Base-by-base conservation (phyloP, 2,329 filamentous ascomycete species). In the Graphilbum fragrans region DNA sequence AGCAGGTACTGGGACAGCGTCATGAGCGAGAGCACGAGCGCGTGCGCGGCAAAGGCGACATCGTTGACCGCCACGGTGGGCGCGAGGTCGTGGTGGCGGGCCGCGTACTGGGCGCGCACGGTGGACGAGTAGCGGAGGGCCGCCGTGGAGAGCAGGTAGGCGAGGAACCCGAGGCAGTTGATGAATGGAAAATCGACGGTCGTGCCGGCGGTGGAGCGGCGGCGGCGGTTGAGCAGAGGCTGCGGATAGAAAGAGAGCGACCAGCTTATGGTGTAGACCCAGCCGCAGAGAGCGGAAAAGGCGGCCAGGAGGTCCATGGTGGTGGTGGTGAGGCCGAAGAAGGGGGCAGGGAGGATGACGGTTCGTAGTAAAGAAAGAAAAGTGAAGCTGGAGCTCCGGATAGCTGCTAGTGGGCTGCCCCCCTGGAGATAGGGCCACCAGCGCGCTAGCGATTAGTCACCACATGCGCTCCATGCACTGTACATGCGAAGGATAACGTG, bases 191-290 rank as follows among this genome's bases (percentile, higher is more conserved):
- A 95, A 59, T 95, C 88, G 49, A 94, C 80, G 1, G 86, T 85
- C 5, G 90, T 80, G 33, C 92, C 92, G 18, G 76, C 72, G 5
- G 88, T 95, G 9, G 85, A 83, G 43, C 76, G 75, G 41, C 86
- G 80, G 23, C 67, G 68, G 58, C 71, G 81, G 68, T 95, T 96
- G 47, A 86, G 72, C 46, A 93, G 63, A 7, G 83, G 77, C 58
- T 96, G 92, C 2, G 90, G 88, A 59, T 96, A 96, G 65, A 95
- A 96, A 16, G 86, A 94, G 16, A 80, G 64, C 12, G 84, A 90
- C 90, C 90, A 92, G 60, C 74, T 77, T 38, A 79, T 49, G 48
- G 76, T 80, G 61, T 88, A 88, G 55, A 80, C 63, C 82, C 83
- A 87, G 59, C 83, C 83, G 51, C 84, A 74, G 25, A 82, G 55